Evolutionary conservation across 768 basidiomycete genomes (phyloP), one percentile per base, ranked within the genome.

Genomic region (Lanmaoa rubissima): DNA sequence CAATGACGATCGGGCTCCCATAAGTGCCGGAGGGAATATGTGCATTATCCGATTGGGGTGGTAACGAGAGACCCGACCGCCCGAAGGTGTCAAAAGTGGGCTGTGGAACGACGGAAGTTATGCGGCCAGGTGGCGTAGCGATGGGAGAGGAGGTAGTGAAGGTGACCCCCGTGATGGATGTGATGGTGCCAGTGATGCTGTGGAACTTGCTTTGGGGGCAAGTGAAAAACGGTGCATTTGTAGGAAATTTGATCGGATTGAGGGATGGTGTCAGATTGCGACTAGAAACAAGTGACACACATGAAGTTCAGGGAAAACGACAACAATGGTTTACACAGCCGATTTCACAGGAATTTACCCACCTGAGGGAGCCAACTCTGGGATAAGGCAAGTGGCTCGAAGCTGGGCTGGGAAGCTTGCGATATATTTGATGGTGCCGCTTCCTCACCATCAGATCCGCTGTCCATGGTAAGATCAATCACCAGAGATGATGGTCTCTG

Each of bases 1-100:
- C 64, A 19, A 66, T 35, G 28, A 69, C n/a, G 17, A 70, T 70
- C 36, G 69, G 67, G 28, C 67, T 59, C 36, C 24, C 55, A 51
- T 36, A 39, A 2, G 62, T 60, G 40, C 68, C 67, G 10, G 45
- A 57, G 21, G 46, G 40, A n/a, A 35, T 8, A n/a, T 35, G 35
- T 8, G 43, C 48, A 38, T 40, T 49, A 38, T 55, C 51, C 43
- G 50, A 51, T 14, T 31, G 56, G 10, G 46, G 26, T 5, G 58
- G 26, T 24, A 55, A 24, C 7, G 55, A 51, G 21, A 52, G 57
- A 39, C 48, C 36, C 13, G 60, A 35, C 24, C 34, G 21, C 21
- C 21, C 21, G 21, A 24, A 24, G 21, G 21, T 31, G 21, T 57
- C 45, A 7, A 44, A 51, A 28, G 51, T 47, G 16, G 42, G 26